Base-by-base conservation (phyloP, 495 filamentous ascomycete species). In the Xylaria flabelliformis region DNA sequence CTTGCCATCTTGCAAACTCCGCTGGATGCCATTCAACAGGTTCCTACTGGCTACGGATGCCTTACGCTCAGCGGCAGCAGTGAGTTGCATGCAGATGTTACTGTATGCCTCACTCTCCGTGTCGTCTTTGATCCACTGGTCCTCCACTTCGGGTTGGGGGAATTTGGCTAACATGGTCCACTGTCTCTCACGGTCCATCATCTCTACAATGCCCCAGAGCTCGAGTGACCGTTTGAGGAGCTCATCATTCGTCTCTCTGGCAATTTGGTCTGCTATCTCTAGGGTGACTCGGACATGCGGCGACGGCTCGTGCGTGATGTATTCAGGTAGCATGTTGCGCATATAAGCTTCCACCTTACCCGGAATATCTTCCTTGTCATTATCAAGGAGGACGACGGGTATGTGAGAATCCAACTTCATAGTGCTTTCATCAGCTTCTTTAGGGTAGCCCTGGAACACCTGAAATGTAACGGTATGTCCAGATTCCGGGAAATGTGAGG, bases 21-120 rank as follows among this genome's bases (percentile, higher is more conserved):
- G 88, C 77, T 95, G 92, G 21, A 97, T 88, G 46, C 91, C 90
- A 68, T 90, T 92, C 79, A 96, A 88, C 19, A 94, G 87, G 17
- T 78, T 85, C 76, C 89, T 93, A 83, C 88, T 89, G 9, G 91
- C 85, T 58, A 85, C 81, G 36, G 86, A 85, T 41, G 91, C 91
- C 63, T 90, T 91, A 73, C 93, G 90, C 78, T 96, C 93, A 13
- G 88, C 88, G 9, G 91, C 92, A 0, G 91, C 90, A 10, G 88
- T 88, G 19, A 97, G 87, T 79, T 97, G 94, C 55, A 88, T 84
- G 80, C 86, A 88, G 55, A 95, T 80, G 29, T 81, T 86, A 17
- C 79, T 82, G 74, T 83, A 86, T 7, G 81, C 76, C 65, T 88
- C 84, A 13, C 80, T 75, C 56, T 85, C 80, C 1, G 82, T 76